Conservation (phyloP, 2,329 filamentous ascomycete species). For the Metarhizium robertsii region DNA sequence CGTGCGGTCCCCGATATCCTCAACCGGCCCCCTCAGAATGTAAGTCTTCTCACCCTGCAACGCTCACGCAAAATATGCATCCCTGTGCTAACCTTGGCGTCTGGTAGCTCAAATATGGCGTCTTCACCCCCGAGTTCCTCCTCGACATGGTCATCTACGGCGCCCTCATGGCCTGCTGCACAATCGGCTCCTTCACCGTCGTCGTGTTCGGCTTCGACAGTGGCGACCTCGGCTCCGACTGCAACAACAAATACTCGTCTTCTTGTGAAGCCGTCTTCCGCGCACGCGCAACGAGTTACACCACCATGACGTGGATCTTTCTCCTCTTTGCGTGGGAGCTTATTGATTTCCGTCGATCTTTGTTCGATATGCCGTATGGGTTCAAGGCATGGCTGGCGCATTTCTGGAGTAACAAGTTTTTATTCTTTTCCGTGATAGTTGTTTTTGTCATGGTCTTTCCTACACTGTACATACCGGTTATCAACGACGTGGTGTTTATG, state of each 20-base stretch:
- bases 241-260: constrained; percentile 43
- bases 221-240: constrained; percentile 47
- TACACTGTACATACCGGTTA: constrained; percentile 57
- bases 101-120: constrained; percentile 33
- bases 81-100: not conserved
- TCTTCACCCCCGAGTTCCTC: constrained; percentile 57
- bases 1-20: constrained; percentile 58
- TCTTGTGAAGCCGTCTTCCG: constrained; percentile 51
- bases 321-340: constrained; percentile 63
- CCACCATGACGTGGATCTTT: constrained; percentile 58
- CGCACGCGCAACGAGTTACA: constrained; percentile 57
- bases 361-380: constrained; percentile 44
- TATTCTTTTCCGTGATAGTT: constrained; percentile 38
- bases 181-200: constrained; percentile 46
- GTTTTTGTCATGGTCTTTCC: constrained; percentile 50
- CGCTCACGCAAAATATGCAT: not conserved
- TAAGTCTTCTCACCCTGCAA: constrained; percentile 18
- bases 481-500: constrained; percentile 53
- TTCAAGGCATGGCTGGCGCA: constrained; percentile 45
- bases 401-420: constrained; percentile 45
- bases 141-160: constrained; percentile 56
- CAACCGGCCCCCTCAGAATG: constrained; percentile 51
- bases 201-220: constrained; percentile 46
- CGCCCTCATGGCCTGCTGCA: constrained; percentile 51
- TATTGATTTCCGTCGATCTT: constrained; percentile 53